Evolutionary conservation across 202 grass and related monocot species (phyloP).

Genomic region (Panicum virgatum): DNA sequence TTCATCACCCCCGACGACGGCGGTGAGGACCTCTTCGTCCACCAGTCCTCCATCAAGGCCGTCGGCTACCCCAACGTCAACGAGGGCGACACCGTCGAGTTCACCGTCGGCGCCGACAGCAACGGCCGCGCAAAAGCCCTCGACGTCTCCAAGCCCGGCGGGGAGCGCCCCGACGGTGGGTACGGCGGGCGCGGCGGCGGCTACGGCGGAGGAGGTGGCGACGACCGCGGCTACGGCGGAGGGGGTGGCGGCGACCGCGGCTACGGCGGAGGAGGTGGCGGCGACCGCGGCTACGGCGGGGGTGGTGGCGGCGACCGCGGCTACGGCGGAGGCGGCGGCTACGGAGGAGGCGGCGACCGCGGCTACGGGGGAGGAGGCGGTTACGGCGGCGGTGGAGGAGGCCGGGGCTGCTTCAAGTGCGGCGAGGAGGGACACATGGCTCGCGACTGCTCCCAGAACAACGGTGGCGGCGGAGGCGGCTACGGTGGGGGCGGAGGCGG

Average conservation of each 20-base stretch:
- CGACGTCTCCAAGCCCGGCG: conserved; percentile 72
- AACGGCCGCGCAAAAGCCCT: conserved; percentile 53
- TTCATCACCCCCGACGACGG: conserved; percentile 50
- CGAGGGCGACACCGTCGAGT: conserved; percentile 39
- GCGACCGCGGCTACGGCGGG: too few relatives aligned
- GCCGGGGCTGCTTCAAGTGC: conserved; percentile 27
- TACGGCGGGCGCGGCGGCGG: neutral
- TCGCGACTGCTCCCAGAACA: conserved; percentile 20
- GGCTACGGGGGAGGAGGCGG: too few relatives aligned
- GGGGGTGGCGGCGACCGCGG: neutral
- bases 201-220: neutral
- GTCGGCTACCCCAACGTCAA: conserved; percentile 44
- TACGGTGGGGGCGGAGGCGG: conserved; percentile 7
- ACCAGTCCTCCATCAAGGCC: conserved; percentile 43
- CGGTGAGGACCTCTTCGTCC: conserved; percentile 44
- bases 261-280: conserved; percentile 20
- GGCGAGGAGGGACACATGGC: conserved; percentile 47
- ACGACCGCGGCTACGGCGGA: too few relatives aligned
- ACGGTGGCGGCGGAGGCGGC: neutral
- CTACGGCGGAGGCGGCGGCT: neutral
- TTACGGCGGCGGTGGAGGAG: neutral
- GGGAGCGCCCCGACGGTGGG: conserved; percentile 22
- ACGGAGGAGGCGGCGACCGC: too few relatives aligned
- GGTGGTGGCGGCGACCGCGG: neutral
- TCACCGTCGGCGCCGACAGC: neutral